Evolutionary conservation across 495 filamentous ascomycete species (phyloP), one percentile per base, ranked within the genome.

Genomic region (Penicillium odoratum): DNA sequence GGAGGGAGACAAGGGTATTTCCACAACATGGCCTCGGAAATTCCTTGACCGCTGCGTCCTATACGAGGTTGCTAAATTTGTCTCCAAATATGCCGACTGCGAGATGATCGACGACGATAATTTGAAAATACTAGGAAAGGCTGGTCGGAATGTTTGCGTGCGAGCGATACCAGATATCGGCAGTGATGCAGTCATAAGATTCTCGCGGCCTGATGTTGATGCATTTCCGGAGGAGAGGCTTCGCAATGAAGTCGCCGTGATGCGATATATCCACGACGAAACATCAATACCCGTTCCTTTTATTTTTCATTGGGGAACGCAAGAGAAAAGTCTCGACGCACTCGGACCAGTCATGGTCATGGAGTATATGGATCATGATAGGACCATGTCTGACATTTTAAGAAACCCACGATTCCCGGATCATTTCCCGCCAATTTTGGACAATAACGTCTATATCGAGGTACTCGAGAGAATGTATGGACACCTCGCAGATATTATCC

Each of bases 301-400:
- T 26, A 51, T 80, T 48, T 63, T 72, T 7, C 63, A 70, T 50
- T 74, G 54, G 60, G 75, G 69, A 3, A 64, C 61, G 13, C 57
- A 57, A 16, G 48, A 66, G n/a, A 55, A 67, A 8, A 9, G 16
- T 45, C 66, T 65, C 8, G 34, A 60, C 0, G 59, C 64, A 2
- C 18, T 78, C 30, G 71, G 74, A 1, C 74, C 76, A 5, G 79
- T 74, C 54, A 74, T 78, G 29, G 74, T 51, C 47, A 76, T 78
- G 64, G 70, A 76, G 2, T 74, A 76, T 56, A 61, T 78, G 26
- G 57, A 72, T 5, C 64, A 77, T 55, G 38, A 62, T 0, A 53
- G 49, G n/a, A 68, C 28, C 8, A 64, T 81, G 53, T 67, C 61
- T 26, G 54, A 66, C 9, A 62, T 62, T 21, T 13, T 2, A 34